Evolutionary conservation across 1,284 basidiomycete genomes (phyloP).

Genomic region (Sanghuangporus weigelae): DNA sequence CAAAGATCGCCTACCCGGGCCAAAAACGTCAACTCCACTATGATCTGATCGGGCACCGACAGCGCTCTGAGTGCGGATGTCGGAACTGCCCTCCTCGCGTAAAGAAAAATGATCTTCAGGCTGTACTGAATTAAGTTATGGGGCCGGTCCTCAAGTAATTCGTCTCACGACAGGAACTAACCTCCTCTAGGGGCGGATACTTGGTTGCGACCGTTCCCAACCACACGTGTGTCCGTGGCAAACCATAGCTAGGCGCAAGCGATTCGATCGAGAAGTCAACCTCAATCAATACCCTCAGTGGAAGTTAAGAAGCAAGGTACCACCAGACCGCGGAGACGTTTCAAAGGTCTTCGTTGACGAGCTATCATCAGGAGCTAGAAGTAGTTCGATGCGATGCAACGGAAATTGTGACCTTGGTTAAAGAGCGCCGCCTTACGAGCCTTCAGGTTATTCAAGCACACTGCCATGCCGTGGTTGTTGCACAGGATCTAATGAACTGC

Average conservation of each 20-base stretch:
- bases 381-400: slow-evolving; percentile 33
- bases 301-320: slow-evolving; percentile 25
- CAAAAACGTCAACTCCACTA: slow-evolving; percentile 86
- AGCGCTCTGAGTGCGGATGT: no score
- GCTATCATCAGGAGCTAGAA: slow-evolving; percentile 29
- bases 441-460: slow-evolving; percentile 31
- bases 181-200: background rate
- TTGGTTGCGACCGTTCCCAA: background rate
- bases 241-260: slow-evolving; percentile 25
- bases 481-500: slow-evolving; percentile 42
- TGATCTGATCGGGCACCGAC: no score
- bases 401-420: slow-evolving; percentile 27
- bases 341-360: slow-evolving; percentile 26
- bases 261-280: slow-evolving; percentile 27
- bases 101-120: background rate
- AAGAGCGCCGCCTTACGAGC: slow-evolving; percentile 28
- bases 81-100: background rate
- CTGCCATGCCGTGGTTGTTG: slow-evolving; percentile 32
- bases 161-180: background rate
- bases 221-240: slow-evolving; percentile 22
- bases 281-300: slow-evolving; percentile 29
- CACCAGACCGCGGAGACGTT: slow-evolving; percentile 26
- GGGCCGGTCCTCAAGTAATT: background rate
- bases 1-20: slow-evolving; percentile 57
- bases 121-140: slow-evolving; percentile 1